Evolutionary conservation across 2,329 filamentous ascomycete species (phyloP).

Genomic region (Incumbomyces lentus): DNA sequence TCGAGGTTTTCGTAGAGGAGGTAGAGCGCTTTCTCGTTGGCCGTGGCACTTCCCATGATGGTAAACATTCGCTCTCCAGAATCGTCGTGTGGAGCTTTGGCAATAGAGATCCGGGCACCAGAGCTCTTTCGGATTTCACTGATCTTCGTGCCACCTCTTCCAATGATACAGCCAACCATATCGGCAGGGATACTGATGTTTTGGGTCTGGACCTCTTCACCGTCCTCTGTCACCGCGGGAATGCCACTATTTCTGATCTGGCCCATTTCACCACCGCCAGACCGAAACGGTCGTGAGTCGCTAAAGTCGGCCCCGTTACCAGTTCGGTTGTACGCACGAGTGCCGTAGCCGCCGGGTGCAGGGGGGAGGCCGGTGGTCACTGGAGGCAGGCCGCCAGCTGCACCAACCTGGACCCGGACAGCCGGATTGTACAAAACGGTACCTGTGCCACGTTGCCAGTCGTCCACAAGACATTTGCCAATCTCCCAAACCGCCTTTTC

Average conservation of each 20-base stretch:
- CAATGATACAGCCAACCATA: constrained; percentile 99
- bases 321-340: constrained; percentile 76
- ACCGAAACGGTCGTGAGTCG: constrained; percentile 62
- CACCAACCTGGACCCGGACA: constrained; percentile 66
- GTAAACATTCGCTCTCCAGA: constrained; percentile 99
- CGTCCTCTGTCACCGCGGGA: constrained; percentile 86
- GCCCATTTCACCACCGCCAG: constrained; percentile 72
- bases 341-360: constrained; percentile 30
- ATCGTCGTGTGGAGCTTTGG: constrained; percentile 92
- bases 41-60: constrained; percentile 88
- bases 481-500: constrained; percentile 98
- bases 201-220: constrained; percentile 94
- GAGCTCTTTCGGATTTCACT: constrained; percentile 97
- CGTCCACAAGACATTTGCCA: constrained; percentile 94
- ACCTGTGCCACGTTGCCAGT: constrained; percentile 93
- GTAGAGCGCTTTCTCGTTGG: constrained; percentile 92
- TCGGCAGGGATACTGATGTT: constrained; percentile 99
- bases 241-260: constrained; percentile 47
- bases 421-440: constrained; percentile 97
- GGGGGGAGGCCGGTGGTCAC: constrained; percentile 33
- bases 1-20: constrained; percentile 97
- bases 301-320: constrained; percentile 97
- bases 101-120: constrained; percentile 92
- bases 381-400: constrained; percentile 45
- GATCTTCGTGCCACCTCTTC: constrained; percentile 89